Percentiles rank a stretch among this genome's conserved stretches.
These are phyloP conservation scores for Silene noctiflora DNA, from an alignment of 179 eudicot genomes.

Conservation along the genomic window DNA sequence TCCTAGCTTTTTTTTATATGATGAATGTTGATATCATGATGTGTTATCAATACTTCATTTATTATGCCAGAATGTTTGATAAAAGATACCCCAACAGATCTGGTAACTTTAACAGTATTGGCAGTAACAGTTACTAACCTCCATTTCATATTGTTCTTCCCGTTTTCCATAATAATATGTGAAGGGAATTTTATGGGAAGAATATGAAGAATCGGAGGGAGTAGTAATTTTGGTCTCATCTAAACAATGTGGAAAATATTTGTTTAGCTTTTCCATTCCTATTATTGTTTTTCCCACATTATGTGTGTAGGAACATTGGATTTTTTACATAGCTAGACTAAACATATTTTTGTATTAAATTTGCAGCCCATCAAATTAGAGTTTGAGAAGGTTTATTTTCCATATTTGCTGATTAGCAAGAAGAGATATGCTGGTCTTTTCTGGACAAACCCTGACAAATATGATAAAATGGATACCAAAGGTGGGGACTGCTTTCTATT, in stretches of 20 bases:
- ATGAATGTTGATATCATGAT: background rate
- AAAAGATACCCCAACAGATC: background rate
- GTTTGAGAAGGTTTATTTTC: constrained; percentile 98
- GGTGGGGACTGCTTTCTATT: constrained; percentile 41
- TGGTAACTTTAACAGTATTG: background rate
- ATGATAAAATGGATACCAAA: constrained; percentile 99
- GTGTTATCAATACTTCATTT: background rate
- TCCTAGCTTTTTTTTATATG: background rate
- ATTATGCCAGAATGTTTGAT: background rate
- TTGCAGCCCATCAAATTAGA: constrained; percentile 91
- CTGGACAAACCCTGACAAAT: constrained; percentile 85
- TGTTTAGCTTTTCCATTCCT: background rate
- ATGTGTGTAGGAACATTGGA: background rate
- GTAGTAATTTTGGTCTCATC: background rate
- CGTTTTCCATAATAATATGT: background rate
- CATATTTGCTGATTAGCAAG: constrained; percentile 91
- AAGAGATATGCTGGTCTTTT: constrained; percentile 97
- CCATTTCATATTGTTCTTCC: background rate
- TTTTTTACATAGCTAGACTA: background rate
- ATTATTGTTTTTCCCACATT: background rate
- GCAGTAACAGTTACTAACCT: background rate
- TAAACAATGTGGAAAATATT: too few species aligned
- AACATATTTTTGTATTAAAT: constrained; percentile 5
- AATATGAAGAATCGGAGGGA: background rate
- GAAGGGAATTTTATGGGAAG: background rate